These are phyloP conservation scores for Sonneratia alba DNA, from an alignment of 345 rosid species.

Conservation along the genomic window DNA sequence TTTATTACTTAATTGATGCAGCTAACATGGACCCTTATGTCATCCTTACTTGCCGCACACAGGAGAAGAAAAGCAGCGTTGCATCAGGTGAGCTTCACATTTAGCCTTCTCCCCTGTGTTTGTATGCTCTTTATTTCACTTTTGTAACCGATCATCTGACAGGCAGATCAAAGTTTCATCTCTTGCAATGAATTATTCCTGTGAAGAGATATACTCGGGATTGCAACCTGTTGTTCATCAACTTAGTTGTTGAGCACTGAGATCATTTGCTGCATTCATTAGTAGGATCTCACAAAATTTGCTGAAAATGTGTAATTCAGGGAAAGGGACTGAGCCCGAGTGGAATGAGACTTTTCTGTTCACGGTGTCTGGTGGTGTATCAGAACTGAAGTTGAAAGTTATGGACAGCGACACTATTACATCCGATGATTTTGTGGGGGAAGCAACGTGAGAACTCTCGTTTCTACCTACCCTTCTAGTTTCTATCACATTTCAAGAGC, in stretches of 20 bases:
- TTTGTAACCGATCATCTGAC: neutral
- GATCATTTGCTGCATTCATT: neutral
- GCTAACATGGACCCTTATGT: conserved; percentile 71
- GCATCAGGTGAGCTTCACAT: conserved; percentile 40
- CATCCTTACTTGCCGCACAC: conserved; percentile 48
- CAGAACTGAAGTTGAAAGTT: conserved; percentile 44
- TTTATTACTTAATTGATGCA: conserved; percentile 8
- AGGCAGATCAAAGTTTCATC: too few species aligned
- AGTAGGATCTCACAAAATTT: neutral
- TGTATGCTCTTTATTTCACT: neutral
- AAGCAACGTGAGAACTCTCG: conserved; percentile 41
- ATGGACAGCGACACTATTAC: conserved; percentile 56
- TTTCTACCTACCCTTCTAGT: neutral
- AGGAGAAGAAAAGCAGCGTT: conserved; percentile 63
- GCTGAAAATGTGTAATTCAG: conserved; percentile 16
- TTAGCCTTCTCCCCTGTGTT: neutral
- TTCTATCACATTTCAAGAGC: neutral
- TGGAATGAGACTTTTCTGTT: conserved; percentile 84
- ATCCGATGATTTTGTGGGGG: conserved; percentile 60
- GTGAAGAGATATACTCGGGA: too few species aligned
- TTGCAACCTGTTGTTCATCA: too few species aligned
- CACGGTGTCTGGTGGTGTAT: conserved; percentile 36
- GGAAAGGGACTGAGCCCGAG: conserved; percentile 51
- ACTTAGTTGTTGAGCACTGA: neutral
- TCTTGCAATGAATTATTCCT: too few species aligned